phyloP scores from a whole-genome alignment of 805 yeast genomes.

The Suhomyces vadensis region DNA sequence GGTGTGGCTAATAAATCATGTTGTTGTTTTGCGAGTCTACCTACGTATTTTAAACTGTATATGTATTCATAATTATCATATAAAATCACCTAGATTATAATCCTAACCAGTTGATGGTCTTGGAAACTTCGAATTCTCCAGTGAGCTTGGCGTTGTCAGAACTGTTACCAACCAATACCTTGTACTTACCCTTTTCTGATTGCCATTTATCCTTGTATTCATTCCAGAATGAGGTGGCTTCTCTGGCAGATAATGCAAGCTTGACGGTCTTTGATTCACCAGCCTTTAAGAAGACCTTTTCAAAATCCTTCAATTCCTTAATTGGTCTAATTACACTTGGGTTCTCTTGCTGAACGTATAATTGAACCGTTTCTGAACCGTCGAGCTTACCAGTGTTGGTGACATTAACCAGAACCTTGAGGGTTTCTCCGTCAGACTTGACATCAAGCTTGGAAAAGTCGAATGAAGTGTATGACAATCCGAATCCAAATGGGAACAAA shows the following conservation, averaged over 20 bases:
- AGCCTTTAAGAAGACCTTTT: constrained; percentile 47
- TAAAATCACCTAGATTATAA: constrained; percentile 5
- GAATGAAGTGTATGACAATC: constrained; percentile 60
- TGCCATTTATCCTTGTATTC: constrained; percentile 51
- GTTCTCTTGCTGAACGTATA: constrained; percentile 44
- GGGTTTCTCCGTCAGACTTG: constrained; percentile 21
- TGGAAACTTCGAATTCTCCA: constrained; percentile 21
- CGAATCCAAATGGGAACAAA: constrained; percentile 62
- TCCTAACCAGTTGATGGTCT: constrained; percentile 11
- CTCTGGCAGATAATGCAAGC: constrained; percentile 44
- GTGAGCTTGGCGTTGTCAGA: constrained; percentile 27
- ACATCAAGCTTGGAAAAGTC: constrained; percentile 40
- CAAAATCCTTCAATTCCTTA: constrained; percentile 62
- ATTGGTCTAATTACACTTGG: constrained; percentile 50
- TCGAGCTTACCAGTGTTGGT: constrained; percentile 48
- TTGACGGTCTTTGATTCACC: constrained; percentile 43
- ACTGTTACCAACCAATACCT: constrained; percentile 47
- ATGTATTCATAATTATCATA: not conserved
- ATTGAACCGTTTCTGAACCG: constrained; percentile 59
- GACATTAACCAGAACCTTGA: constrained; percentile 40
- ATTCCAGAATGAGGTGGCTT: constrained; percentile 57
- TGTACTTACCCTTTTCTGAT: constrained; percentile 51
- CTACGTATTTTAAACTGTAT: too few relatives aligned
- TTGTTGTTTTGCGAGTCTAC: too few relatives aligned
- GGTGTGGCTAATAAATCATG: too few relatives aligned